Evolutionary conservation across 2,329 filamentous ascomycete species (phyloP).

Genomic region (Biscogniauxia marginata): DNA sequence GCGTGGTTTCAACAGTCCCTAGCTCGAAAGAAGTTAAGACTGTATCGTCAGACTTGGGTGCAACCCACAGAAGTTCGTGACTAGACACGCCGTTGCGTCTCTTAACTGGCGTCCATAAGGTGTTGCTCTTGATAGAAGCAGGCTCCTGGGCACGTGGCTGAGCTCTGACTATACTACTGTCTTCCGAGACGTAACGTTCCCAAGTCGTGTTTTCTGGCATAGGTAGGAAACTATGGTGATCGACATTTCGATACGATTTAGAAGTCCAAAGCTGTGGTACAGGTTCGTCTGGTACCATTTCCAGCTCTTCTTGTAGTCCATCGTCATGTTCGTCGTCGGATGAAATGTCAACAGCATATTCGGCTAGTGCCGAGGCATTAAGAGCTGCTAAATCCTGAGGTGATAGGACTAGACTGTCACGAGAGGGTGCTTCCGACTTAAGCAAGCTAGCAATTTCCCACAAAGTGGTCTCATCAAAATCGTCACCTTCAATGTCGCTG

Average conservation of each 20-base stretch:
- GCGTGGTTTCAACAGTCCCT: neutral
- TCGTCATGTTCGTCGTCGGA: conserved; percentile 28
- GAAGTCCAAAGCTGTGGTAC: conserved; percentile 24
- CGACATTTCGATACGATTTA: conserved; percentile 8
- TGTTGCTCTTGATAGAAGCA: conserved; percentile 35
- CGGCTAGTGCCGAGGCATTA: conserved; percentile 30
- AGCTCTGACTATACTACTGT: conserved; percentile 27
- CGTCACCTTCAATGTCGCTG: conserved; percentile 44
- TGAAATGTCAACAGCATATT: conserved; percentile 34
- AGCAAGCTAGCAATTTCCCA: conserved; percentile 64
- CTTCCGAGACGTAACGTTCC: conserved; percentile 33
- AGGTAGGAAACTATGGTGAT: conserved; percentile 18
- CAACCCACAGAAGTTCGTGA: neutral
- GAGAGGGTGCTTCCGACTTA: conserved; percentile 52
- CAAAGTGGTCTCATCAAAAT: conserved; percentile 60
- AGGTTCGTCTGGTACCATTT: conserved; percentile 28
- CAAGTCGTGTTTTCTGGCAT: conserved; percentile 40
- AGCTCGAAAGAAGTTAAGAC: neutral
- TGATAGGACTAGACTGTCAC: conserved; percentile 47
- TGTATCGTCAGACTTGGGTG: neutral
- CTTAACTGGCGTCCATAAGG: conserved; percentile 1
- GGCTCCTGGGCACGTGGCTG: conserved; percentile 30
- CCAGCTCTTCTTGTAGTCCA: conserved; percentile 16
- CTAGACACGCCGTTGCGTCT: neutral
- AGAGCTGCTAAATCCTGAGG: conserved; percentile 14